phyloP scores from a whole-genome alignment of 371 early-diverging fungal genomes.

The Pancytospora philotis region DNA sequence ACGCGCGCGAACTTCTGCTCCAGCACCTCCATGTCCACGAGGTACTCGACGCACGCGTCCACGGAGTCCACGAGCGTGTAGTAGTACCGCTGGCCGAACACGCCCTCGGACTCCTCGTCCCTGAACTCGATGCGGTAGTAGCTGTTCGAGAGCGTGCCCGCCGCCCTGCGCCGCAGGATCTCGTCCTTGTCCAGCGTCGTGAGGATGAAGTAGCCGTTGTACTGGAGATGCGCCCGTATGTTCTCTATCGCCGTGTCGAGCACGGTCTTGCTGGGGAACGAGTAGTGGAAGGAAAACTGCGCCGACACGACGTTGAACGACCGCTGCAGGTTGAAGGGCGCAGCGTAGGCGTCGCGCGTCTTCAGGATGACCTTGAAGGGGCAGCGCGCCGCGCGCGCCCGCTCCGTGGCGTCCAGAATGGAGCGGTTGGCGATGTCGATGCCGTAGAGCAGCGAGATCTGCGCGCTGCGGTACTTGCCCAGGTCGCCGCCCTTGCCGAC shows the following conservation, averaged over 20 bases:
- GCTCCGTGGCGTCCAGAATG: slow-evolving; percentile 69
- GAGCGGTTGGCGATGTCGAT: slow-evolving; percentile 82
- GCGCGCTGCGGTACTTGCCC: slow-evolving; percentile 68
- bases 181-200: slow-evolving; percentile 82
- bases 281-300: slow-evolving; percentile 93
- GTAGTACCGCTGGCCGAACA: slow-evolving; percentile 69
- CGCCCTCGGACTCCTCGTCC: slow-evolving; percentile 16
- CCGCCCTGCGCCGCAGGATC: slow-evolving; percentile 65
- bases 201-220: slow-evolving; percentile 76
- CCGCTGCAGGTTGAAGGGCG: slow-evolving; percentile 39
- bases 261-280: slow-evolving; percentile 72
- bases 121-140: slow-evolving; percentile 32
- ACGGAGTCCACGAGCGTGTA: slow-evolving; percentile 89
- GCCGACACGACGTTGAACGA: slow-evolving; percentile 74
- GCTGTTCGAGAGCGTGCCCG: slow-evolving; percentile 20
- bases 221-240: slow-evolving; percentile 65
- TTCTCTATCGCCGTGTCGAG: slow-evolving; percentile 71
- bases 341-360: slow-evolving; percentile 68
- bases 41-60: slow-evolving; percentile 85
- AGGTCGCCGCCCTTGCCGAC: slow-evolving; percentile 99
- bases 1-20: slow-evolving; percentile 18
- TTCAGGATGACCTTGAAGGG: slow-evolving; percentile 64
- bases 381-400: slow-evolving; percentile 60
- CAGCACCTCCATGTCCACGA: slow-evolving; percentile 60
- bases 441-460: slow-evolving; percentile 41